Percentiles rank a stretch among this genome's conserved stretches.
These are phyloP conservation scores for Prinsepia uniflora DNA, from an alignment of 306 rosid genomes.

Conservation along the genomic window DNA sequence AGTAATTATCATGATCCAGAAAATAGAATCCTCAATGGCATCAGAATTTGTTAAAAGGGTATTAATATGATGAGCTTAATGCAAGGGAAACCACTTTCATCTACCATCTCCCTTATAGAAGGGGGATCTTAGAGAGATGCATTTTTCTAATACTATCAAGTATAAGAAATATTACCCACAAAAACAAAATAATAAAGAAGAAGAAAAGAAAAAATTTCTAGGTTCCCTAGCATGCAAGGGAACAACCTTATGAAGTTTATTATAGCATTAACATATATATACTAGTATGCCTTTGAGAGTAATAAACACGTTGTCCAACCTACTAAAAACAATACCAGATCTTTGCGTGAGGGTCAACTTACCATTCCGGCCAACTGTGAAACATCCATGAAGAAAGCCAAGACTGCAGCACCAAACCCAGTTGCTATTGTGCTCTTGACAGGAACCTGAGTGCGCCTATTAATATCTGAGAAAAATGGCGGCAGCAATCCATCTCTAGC, in stretches of 20 bases:
- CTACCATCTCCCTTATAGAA: too few species aligned
- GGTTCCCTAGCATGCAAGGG: neutral
- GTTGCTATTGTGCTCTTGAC: constrained; percentile 59
- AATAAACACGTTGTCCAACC: neutral
- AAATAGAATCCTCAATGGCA: neutral
- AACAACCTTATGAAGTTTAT: neutral
- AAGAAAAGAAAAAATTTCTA: neutral
- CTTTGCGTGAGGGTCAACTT: constrained; percentile 24
- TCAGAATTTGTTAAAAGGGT: neutral
- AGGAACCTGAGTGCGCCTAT: constrained; percentile 42
- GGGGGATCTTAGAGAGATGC: too few species aligned
- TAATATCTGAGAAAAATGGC: constrained; percentile 44
- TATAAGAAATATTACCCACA: neutral
- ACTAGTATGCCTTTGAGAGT: neutral
- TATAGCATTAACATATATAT: neutral
- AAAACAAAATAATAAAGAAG: too few species aligned
- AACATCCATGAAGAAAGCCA: constrained; percentile 86
- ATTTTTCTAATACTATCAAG: neutral
- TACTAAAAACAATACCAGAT: neutral
- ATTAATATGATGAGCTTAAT: neutral
- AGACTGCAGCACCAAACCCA: constrained; percentile 62
- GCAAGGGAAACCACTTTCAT: too few species aligned
- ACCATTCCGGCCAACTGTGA: constrained; percentile 89
- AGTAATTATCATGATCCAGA: constrained; percentile 12
- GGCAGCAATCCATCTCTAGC: constrained; percentile 60